A percentile compares a stretch with the other conserved stretches of the same genome.
phyloP scores from a whole-genome alignment of 2,329 filamentous ascomycete genomes.

The Mycosphaerelloides madeirae region DNA sequence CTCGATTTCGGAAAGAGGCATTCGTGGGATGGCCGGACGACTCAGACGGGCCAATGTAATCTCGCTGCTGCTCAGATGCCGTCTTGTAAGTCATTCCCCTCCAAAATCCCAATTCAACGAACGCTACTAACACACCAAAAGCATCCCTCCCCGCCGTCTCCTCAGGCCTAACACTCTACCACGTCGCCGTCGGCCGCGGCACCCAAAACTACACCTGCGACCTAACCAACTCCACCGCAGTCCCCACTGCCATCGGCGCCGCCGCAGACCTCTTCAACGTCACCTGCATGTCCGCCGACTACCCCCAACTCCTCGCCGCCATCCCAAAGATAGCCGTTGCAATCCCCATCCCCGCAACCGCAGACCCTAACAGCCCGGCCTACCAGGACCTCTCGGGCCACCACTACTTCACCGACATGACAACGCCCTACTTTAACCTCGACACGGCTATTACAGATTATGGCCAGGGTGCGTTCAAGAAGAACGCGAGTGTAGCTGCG shows the following conservation, averaged over 20 bases:
- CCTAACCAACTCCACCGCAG: slow-evolving; percentile 50
- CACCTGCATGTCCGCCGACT: slow-evolving; percentile 68
- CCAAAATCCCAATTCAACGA: neutral
- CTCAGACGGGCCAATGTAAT: slow-evolving; percentile 9
- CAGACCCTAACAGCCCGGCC: slow-evolving; percentile 45
- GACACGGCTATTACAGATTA: slow-evolving; percentile 50
- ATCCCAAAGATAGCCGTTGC: slow-evolving; percentile 65
- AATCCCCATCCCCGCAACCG: slow-evolving; percentile 46
- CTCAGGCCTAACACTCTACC: slow-evolving; percentile 59
- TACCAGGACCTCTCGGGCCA: slow-evolving; percentile 65
- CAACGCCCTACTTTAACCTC: slow-evolving; percentile 76
- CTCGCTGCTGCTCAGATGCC: slow-evolving; percentile 15
- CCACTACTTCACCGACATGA: slow-evolving; percentile 71
- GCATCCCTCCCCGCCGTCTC: slow-evolving; percentile 56
- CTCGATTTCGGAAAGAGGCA: slow-evolving; percentile 15
- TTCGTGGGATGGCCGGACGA: slow-evolving; percentile 10
- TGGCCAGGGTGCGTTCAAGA: slow-evolving; percentile 61
- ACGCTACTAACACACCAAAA: slow-evolving; percentile 21
- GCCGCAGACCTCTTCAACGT: slow-evolving; percentile 83
- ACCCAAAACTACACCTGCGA: slow-evolving; percentile 92
- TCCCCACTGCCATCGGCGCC: slow-evolving; percentile 66
- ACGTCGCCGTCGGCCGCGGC: slow-evolving; percentile 81
- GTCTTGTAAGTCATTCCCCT: slow-evolving; percentile 13
- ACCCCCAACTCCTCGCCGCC: slow-evolving; percentile 60
- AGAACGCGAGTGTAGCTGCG: slow-evolving; percentile 57